phyloP scores from a whole-genome alignment of 768 basidiomycete species.

The Hydnum rufescens region DNA sequence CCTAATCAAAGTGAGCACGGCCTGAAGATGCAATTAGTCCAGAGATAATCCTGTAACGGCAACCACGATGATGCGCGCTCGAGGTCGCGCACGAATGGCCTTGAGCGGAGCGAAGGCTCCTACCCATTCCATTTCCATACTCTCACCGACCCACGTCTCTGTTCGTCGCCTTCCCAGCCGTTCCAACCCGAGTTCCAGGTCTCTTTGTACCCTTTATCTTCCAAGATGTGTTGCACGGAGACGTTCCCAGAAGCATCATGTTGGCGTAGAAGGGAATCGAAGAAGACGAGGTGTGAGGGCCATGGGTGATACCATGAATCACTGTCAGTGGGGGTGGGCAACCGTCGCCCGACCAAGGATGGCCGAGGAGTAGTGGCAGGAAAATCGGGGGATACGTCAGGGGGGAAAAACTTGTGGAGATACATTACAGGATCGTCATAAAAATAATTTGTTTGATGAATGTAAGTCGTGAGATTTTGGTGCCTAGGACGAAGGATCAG shows the following conservation, averaged over 20 bases:
- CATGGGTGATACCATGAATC: conserved; percentile 47
- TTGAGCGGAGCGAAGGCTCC: no score
- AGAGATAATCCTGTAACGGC: no score
- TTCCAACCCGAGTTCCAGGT: conserved; percentile 39
- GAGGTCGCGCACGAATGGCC: no score
- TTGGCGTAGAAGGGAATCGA: conserved; percentile 44
- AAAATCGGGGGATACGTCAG: conserved; percentile 36
- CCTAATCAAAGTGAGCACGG: no score
- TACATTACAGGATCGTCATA: conserved; percentile 52
- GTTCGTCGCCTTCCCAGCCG: conserved; percentile 56
- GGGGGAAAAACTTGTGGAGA: conserved; percentile 46
- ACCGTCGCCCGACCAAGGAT: conserved; percentile 20
- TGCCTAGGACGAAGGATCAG: conserved; percentile 19
- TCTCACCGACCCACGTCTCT: conserved; percentile 44
- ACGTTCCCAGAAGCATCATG: conserved; percentile 15
- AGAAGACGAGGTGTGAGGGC: conserved; percentile 68
- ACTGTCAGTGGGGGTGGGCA: conserved; percentile 1
- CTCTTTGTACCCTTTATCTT: conserved; percentile 38
- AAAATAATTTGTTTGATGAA: conserved; percentile 68
- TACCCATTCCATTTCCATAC: conserved; percentile 59
- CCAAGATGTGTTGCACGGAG: conserved; percentile 29
- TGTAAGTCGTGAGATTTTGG: conserved; percentile 36
- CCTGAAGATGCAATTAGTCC: no score
- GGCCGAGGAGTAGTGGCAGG: conserved; percentile 34
- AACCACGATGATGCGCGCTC: no score